These are phyloP conservation scores for Schwanniomyces vanrijiae DNA, from an alignment of 805 yeast species.

Conservation along the genomic window DNA sequence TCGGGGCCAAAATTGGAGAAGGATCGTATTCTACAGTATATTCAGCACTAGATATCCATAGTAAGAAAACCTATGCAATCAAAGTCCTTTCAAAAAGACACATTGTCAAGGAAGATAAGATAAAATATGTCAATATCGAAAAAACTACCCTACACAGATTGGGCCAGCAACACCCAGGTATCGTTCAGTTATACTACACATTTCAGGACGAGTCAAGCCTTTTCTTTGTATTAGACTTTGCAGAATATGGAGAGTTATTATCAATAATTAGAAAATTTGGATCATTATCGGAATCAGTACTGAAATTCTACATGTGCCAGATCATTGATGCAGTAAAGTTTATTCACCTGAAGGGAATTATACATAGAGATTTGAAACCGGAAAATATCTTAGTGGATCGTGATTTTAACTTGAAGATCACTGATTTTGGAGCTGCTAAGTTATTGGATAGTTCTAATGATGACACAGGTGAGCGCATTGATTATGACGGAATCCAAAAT, in stretches of 20 bases:
- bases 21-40: slow-evolving; percentile 95
- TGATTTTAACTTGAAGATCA: slow-evolving; percentile 85
- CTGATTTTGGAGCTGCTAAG: slow-evolving; percentile 98
- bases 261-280: slow-evolving; percentile 77
- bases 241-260: slow-evolving; percentile 91
- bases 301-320: slow-evolving; percentile 81
- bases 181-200: slow-evolving; percentile 87
- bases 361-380: slow-evolving; percentile 93
- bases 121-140: slow-evolving; percentile 94
- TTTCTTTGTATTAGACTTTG: slow-evolving; percentile 91
- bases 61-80: slow-evolving; percentile 79
- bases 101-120: slow-evolving; percentile 90
- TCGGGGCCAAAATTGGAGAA: slow-evolving; percentile 87
- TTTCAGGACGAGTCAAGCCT: slow-evolving; percentile 88
- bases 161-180: slow-evolving; percentile 89
- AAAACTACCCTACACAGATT: slow-evolving; percentile 83
- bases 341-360: slow-evolving; percentile 86
- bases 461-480: slow-evolving; percentile 28
- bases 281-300: slow-evolving; percentile 69
- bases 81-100: slow-evolving; percentile 90
- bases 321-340: slow-evolving; percentile 87
- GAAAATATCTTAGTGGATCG: slow-evolving; percentile 85
- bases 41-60: slow-evolving; percentile 76
- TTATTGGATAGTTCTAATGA: slow-evolving; percentile 46
- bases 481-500: slow-evolving; percentile 18